Evolutionary conservation across 2,329 filamentous ascomycete species (phyloP), one percentile per base, ranked within the genome.

Genomic region (Byssoonygena ceratinophila): DNA sequence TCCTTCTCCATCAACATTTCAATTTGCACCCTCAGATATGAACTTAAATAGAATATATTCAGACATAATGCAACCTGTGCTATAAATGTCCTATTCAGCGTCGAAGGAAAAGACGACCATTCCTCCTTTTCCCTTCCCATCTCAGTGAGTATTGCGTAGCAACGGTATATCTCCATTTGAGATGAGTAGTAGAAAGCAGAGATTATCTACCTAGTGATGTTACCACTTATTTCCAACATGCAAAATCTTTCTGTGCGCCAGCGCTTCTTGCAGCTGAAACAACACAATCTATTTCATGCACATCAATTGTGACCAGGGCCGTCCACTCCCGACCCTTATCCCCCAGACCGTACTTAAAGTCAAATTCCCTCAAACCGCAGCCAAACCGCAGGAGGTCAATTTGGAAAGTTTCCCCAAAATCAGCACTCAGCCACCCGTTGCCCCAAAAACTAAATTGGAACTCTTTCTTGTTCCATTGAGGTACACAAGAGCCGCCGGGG

Each of bases 371-470:
- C 29, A 46, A 16, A 3, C 4, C 22, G 25, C 16, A 6, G 3
- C 6, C 7, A 18, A 32, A 36, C 18, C 8, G n/a, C 40, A 39
- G 11, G 16, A 44, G 2, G 11, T 47, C 18, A 3, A 29, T 27
- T 25, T 27, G 11, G 14, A 53, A 27, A 20, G 14, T 29, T 9
- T 23, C 16, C 12, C 44, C 36, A 34, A 1, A 27, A 31, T 53
- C 51, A 25, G n/a, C 48, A 12, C 31, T 36, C 8, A 37, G 34
- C 44, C 44, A 43, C 12, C 36, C 51, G 34, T 22, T 32, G 0
- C 36, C 45, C 51, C 45, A 53, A 29, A 53, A 18, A 22, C 43
- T 40, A 22, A 48, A 47, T 16, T 16, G 18, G 9, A 48, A 23
- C 5, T 5, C 3, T 20, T n/a, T n/a, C n/a, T 22, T 8, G 16